Percentiles rank a stretch among this genome's conserved stretches.
Conservation (phyloP, 306 rosid species). For the Phaseolus lunatus region DNA sequence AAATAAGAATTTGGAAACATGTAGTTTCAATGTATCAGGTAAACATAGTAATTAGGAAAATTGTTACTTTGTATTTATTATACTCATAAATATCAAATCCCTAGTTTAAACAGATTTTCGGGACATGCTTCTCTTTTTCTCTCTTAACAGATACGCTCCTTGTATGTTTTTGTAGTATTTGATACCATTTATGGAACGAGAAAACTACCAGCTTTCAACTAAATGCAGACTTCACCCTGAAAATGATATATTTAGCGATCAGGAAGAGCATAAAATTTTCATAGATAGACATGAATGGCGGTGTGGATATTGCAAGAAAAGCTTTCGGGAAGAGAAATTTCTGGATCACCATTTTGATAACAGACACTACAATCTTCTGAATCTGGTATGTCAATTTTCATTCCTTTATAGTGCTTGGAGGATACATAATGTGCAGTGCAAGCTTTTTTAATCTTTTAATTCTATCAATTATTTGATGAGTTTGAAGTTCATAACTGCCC, state of each 20-base stretch:
- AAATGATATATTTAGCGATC: conserved; percentile 86
- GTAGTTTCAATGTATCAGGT: conserved; percentile 1
- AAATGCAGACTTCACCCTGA: conserved; percentile 83
- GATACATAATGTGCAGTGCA: conserved; percentile 38
- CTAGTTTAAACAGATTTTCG: not conserved
- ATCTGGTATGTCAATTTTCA: conserved; percentile 67
- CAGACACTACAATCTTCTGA: conserved; percentile 90
- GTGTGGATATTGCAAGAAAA: conserved; percentile 95
- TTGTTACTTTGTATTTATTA: not conserved
- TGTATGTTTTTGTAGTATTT: conserved; percentile 66
- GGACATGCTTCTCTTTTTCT: not conserved
- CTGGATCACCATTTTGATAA: conserved; percentile 92
- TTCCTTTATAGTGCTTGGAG: conserved; percentile 46
- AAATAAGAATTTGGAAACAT: not conserved
- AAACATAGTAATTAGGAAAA: not conserved
- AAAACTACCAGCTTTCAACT: conserved; percentile 64
- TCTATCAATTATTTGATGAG: conserved; percentile 2
- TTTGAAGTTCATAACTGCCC: not conserved
- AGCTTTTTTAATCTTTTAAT: conserved; percentile 26
- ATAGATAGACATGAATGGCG: conserved; percentile 81
- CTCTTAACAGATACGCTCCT: conserved; percentile 21
- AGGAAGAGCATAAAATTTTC: conserved; percentile 86
- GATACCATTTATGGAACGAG: conserved; percentile 82
- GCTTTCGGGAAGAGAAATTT: conserved; percentile 87
- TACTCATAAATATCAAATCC: not conserved